A percentile compares a stretch with the other conserved stretches of the same genome.
Evolutionary conservation across 176 grass and related monocot species (phyloP).

Genomic region (Lolium rigidum): DNA sequence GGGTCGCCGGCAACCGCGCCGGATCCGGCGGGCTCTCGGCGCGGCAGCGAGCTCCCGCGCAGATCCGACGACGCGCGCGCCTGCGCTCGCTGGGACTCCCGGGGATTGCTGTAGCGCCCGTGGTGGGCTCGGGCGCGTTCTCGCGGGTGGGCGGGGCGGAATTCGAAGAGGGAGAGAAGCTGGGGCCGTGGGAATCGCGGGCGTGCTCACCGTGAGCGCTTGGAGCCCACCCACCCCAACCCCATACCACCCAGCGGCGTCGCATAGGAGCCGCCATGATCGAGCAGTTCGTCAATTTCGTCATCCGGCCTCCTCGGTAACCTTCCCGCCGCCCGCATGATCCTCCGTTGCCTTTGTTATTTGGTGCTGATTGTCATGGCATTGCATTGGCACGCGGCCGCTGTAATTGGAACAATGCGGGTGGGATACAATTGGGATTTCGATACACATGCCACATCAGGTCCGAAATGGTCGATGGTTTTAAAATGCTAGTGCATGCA

Average conservation of each 20-base stretch:
- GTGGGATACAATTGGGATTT: neutral
- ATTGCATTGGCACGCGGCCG: constrained; percentile 16
- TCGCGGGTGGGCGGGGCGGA: constrained; percentile 7
- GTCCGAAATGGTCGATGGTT: neutral
- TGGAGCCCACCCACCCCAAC: constrained; percentile 3
- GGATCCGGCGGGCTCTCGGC: constrained; percentile 36
- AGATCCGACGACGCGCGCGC: constrained; percentile 34
- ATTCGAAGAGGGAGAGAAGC: constrained; percentile 16
- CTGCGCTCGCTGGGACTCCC: constrained; percentile 7
- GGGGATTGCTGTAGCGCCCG: neutral
- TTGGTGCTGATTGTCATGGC: neutral
- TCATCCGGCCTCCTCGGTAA: constrained; percentile 93
- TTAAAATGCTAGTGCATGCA: constrained; percentile 3
- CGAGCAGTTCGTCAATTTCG: constrained; percentile 97
- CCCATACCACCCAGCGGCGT: constrained; percentile 3
- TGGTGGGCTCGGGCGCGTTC: neutral
- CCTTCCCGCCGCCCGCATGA: neutral
- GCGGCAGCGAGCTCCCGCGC: constrained; percentile 29
- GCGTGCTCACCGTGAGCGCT: constrained; percentile 24
- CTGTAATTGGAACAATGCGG: neutral
- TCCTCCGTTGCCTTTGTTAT: neutral
- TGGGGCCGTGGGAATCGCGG: constrained; percentile 14
- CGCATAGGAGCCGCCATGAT: constrained; percentile 63
- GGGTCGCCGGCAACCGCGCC: constrained; percentile 32
- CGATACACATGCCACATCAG: neutral